Base-by-base conservation (phyloP, 257 asterid species). In the Parsonsia alboflavescens region DNA sequence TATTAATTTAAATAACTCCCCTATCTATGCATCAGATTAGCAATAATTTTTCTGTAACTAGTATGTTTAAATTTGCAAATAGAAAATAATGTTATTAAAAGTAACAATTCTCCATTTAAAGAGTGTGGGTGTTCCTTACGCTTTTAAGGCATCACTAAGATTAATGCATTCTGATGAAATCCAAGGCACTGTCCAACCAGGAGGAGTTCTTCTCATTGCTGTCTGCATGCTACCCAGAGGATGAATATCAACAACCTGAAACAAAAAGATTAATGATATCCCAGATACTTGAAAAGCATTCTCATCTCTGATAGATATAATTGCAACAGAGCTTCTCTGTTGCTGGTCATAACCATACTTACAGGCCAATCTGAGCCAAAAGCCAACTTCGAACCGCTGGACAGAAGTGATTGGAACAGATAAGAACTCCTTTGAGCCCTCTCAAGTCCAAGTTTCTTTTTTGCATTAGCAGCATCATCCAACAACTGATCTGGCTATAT, bases 341-440 rank as follows among this genome's bases (percentile, higher is more conserved):
- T 69, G 71, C 50, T 45, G 16, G 26, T 24, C 50, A 61, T 30
- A 57, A 21, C 11, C 50, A 68, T 73, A 58, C 92, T 81, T 77
- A 91, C 98, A 19, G 99, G 99, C 99, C 99, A 94, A 83, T 92
- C 99, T 63, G 99, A 94, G 75, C 99, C 99, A 58, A 94, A 91
- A 63, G 92, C 97, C 82, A 94, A 81, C 73, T 68, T 88, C 0
- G 91, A 91, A 50, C 85, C 75, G 64, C 91, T 83, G 46, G 86
- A 78, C 70, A 89, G 90, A 78, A 94, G 85, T 13, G 97, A 89
- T 68, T 75, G 81, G 83, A 92, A 92, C 66, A 88, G 80, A 81
- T 89, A 94, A 39, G 99, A 89, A 67, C 95, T 97, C 48, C 82
- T 77, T 46, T 84, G 64, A 19, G 97, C 95, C 83, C 99, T 90